A percentile compares a stretch with the other conserved stretches of the same genome.
These are phyloP conservation scores for Scalesia atractyloides DNA, from an alignment of 129 eudicot species.

Conservation along the genomic window DNA sequence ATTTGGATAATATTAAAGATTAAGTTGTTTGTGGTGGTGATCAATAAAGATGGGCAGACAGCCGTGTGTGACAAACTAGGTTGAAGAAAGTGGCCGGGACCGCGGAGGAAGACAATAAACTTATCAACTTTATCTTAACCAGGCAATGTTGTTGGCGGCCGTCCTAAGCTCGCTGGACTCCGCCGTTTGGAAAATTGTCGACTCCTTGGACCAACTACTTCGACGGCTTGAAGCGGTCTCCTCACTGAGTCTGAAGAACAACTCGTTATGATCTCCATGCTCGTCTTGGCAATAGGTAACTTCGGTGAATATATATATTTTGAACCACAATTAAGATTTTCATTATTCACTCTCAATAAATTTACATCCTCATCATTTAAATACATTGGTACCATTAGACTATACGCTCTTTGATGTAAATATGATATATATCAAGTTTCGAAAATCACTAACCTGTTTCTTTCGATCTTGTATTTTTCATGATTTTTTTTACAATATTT, in stretches of 20 bases:
- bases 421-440: not conserved
- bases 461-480: not conserved
- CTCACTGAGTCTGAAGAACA: slow-evolving; percentile 86
- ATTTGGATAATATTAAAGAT: not conserved
- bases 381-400: no score
- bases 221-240: slow-evolving; percentile 97
- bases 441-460: not conserved
- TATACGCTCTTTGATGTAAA: no score
- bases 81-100: slow-evolving; percentile 99
- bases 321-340: no score
- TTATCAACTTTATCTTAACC: slow-evolving; percentile 78
- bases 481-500: not conserved
- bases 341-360: no score
- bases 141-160: slow-evolving; percentile 99
- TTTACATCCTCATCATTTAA: no score
- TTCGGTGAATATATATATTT: not conserved
- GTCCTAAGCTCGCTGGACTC: slow-evolving; percentile 91
- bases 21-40: slow-evolving; percentile 1
- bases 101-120: slow-evolving; percentile 95
- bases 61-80: slow-evolving; percentile 96
- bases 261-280: slow-evolving; percentile 94
- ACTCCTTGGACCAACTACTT: slow-evolving; percentile 91
- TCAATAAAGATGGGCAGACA: slow-evolving; percentile 74
- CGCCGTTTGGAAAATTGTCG: slow-evolving; percentile 95
- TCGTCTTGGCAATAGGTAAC: slow-evolving; percentile 95